phyloP scores from a whole-genome alignment of 148 eudicot species.

The Limonium bicolor region DNA sequence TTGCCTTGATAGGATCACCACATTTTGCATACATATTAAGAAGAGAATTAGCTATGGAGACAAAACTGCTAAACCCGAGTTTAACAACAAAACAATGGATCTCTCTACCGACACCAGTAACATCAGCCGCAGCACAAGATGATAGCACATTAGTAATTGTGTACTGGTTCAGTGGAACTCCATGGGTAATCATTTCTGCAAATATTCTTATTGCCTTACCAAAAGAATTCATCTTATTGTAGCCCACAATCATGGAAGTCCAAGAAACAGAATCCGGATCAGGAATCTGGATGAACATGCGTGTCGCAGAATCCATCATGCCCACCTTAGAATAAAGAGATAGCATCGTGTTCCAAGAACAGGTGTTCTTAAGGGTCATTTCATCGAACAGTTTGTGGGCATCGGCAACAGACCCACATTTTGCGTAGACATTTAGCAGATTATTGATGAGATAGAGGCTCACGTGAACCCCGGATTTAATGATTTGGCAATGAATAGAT shows the following conservation, averaged over 20 bases:
- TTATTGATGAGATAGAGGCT: conserved; percentile 44
- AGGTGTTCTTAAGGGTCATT: conserved; percentile 37
- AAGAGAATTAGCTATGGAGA: conserved; percentile 56
- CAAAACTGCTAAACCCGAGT: conserved; percentile 31
- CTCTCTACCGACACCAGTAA: conserved; percentile 35
- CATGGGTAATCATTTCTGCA: conserved; percentile 28
- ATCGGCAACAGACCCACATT: conserved; percentile 25
- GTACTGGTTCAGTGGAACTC: conserved; percentile 34
- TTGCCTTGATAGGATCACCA: conserved; percentile 34
- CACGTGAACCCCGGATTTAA: conserved; percentile 40
- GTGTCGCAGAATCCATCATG: conserved; percentile 19
- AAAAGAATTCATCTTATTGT: conserved; percentile 32
- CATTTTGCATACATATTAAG: conserved; percentile 73
- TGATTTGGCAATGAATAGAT: conserved; percentile 34
- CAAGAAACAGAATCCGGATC: conserved; percentile 34
- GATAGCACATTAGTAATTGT: conserved; percentile 54
- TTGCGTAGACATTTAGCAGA: conserved; percentile 41
- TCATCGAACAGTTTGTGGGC: conserved; percentile 35
- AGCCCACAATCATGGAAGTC: conserved; percentile 48
- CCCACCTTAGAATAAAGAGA: conserved; percentile 59
- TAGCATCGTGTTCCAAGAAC: conserved; percentile 52
- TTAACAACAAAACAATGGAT: conserved; percentile 50
- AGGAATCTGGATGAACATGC: conserved; percentile 26
- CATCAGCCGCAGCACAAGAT: conserved; percentile 32
- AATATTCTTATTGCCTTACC: conserved; percentile 28